A percentile compares a stretch with the other conserved stretches of the same genome.
phyloP scores from a whole-genome alignment of 306 rosid species.

The Fragaria ananassa region DNA sequence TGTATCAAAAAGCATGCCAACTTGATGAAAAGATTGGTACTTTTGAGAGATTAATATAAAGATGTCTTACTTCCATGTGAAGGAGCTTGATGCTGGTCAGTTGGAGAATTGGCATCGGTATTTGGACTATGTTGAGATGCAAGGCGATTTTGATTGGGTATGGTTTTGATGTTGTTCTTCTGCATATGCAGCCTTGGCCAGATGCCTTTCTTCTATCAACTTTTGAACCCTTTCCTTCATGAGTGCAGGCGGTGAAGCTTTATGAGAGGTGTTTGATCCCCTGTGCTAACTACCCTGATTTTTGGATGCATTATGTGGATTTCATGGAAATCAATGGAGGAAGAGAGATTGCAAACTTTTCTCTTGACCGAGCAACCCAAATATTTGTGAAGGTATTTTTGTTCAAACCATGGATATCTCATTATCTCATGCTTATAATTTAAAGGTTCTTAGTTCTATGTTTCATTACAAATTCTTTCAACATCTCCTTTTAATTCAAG shows the following conservation, averaged over 20 bases:
- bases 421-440: background rate
- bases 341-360: conserved; percentile 80
- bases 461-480: background rate
- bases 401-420: conserved; percentile 1
- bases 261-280: conserved; percentile 90
- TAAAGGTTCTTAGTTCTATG: background rate
- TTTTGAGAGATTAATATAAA: conserved; percentile 74
- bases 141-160: conserved; percentile 95
- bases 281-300: conserved; percentile 89
- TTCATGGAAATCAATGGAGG: conserved; percentile 90
- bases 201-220: background rate
- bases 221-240: conserved; percentile 25
- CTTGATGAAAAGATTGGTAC: conserved; percentile 46
- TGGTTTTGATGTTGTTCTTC: conserved; percentile 26
- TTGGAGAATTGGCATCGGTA: conserved; percentile 86
- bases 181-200: conserved; percentile 20
- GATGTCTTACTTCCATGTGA: conserved; percentile 72
- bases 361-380: conserved; percentile 80
- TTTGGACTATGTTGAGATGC: conserved; percentile 78
- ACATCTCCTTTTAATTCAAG: background rate
- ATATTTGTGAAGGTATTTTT: conserved; percentile 63
- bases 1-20: conserved; percentile 59
- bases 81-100: conserved; percentile 57
- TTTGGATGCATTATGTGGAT: conserved; percentile 90
- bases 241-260: conserved; percentile 69